These are phyloP conservation scores for Trichoderma citrinoviride DNA, from an alignment of 2,329 filamentous ascomycete genomes.

Conservation along the genomic window DNA sequence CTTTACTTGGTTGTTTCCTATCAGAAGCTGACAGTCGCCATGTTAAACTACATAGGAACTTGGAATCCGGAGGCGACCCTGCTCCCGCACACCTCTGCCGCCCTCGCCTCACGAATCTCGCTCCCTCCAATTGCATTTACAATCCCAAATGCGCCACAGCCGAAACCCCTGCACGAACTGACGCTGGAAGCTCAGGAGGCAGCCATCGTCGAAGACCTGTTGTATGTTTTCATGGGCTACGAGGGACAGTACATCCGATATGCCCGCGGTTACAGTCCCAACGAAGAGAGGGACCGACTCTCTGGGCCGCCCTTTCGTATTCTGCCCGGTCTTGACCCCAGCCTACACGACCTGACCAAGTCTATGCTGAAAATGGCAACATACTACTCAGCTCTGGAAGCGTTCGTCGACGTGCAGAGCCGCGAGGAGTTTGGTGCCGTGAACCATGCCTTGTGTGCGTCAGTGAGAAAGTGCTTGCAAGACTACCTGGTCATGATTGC, in stretches of 20 bases:
- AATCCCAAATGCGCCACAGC: slow-evolving; percentile 68
- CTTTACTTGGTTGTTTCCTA: no score
- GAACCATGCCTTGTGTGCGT: slow-evolving; percentile 94
- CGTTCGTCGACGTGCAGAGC: slow-evolving; percentile 92
- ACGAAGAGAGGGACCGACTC: slow-evolving; percentile 81
- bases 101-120: slow-evolving; percentile 64
- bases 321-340: slow-evolving; percentile 81
- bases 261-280: slow-evolving; percentile 75
- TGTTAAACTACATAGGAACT: slow-evolving; percentile 36
- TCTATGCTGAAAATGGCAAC: slow-evolving; percentile 94
- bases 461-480: slow-evolving; percentile 84
- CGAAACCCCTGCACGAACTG: slow-evolving; percentile 68
- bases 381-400: slow-evolving; percentile 86
- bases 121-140: slow-evolving; percentile 72
- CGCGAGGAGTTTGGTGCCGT: slow-evolving; percentile 90
- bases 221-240: slow-evolving; percentile 97
- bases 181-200: slow-evolving; percentile 80
- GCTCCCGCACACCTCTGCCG: slow-evolving; percentile 64
- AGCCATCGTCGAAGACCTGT: slow-evolving; percentile 81
- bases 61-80: slow-evolving; percentile 83
- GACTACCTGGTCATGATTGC: slow-evolving; percentile 92
- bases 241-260: slow-evolving; percentile 98
- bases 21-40: not conserved
- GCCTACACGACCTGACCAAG: slow-evolving; percentile 78
- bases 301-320: slow-evolving; percentile 79